Evolutionary conservation across 1,139 yeast species (phyloP).

Genomic region (Trichomonascaceae sp.): DNA sequence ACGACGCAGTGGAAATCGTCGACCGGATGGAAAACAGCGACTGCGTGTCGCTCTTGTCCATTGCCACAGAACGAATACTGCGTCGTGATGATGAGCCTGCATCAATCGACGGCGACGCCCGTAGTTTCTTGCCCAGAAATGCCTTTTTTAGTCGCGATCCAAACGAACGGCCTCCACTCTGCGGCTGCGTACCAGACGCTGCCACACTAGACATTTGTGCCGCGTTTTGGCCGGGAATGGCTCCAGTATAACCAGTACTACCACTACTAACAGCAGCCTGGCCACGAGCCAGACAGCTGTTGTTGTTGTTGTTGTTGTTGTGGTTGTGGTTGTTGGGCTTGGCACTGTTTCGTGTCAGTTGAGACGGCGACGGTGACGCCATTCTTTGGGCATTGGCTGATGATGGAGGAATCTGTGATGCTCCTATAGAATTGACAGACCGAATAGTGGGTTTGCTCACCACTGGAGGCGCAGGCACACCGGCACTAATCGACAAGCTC

Average conservation of each 20-base stretch:
- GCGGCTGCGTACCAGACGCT: not conserved
- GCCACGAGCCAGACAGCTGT: too few relatives aligned
- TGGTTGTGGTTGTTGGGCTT: not conserved
- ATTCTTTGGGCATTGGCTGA: not conserved
- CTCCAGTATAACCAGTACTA: too few relatives aligned
- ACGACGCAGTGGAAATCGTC: conserved; percentile 17
- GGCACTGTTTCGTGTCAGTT: not conserved
- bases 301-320: not conserved
- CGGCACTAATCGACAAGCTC: not conserved
- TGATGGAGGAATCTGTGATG: not conserved
- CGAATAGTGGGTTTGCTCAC: not conserved
- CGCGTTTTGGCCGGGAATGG: not conserved
- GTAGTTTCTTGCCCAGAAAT: conserved; percentile 3
- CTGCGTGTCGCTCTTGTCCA: conserved; percentile 11
- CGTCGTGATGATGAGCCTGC: conserved; percentile 2
- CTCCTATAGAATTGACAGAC: not conserved
- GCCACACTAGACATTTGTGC: conserved; percentile 2
- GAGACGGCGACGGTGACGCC: not conserved
- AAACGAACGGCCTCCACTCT: not conserved
- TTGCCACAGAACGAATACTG: conserved; percentile 1
- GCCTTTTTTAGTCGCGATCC: conserved; percentile 3
- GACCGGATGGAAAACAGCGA: conserved; percentile 16
- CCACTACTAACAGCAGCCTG: too few relatives aligned
- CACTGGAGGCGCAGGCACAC: not conserved
- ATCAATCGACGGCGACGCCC: conserved; percentile 1